A percentile compares a stretch with the other conserved stretches of the same genome.
Evolutionary conservation across 75 land plant genomes (phyloP).

Genomic region (Pinus albicaulis): DNA sequence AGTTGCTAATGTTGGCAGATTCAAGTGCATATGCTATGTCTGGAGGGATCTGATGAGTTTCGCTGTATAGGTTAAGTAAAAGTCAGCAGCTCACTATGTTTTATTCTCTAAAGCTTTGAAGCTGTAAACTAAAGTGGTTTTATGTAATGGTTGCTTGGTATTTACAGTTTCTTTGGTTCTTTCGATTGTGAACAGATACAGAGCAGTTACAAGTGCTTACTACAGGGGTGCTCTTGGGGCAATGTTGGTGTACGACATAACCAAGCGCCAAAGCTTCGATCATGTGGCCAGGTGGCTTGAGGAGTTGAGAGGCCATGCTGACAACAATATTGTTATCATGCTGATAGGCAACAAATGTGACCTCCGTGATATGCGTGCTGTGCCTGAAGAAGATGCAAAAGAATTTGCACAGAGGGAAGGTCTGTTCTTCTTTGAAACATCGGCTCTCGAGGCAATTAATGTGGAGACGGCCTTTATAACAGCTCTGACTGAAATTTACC

Average conservation of each 20-base stretch:
- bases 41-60: too few species aligned
- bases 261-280: constrained; percentile 31
- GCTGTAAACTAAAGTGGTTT: too few species aligned
- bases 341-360: constrained; percentile 33
- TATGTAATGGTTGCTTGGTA: too few species aligned
- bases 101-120: too few species aligned
- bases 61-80: too few species aligned
- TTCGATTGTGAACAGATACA: constrained; percentile 14
- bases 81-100: too few species aligned
- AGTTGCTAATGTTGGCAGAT: too few species aligned
- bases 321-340: constrained; percentile 32
- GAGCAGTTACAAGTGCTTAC: constrained; percentile 39
- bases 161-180: too few species aligned
- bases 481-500: constrained; percentile 79
- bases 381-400: constrained; percentile 24
- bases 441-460: constrained; percentile 53
- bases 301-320: constrained; percentile 30
- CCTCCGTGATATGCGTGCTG: constrained; percentile 16
- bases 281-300: constrained; percentile 37
- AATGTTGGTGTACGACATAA: constrained; percentile 37
- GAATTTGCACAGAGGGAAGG: constrained; percentile 48
- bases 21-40: too few species aligned
- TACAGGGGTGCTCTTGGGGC: constrained; percentile 43
- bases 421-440: constrained; percentile 50
- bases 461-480: constrained; percentile 58